phyloP scores from a whole-genome alignment of 331 rosid genomes.

The Malus hybrid region DNA sequence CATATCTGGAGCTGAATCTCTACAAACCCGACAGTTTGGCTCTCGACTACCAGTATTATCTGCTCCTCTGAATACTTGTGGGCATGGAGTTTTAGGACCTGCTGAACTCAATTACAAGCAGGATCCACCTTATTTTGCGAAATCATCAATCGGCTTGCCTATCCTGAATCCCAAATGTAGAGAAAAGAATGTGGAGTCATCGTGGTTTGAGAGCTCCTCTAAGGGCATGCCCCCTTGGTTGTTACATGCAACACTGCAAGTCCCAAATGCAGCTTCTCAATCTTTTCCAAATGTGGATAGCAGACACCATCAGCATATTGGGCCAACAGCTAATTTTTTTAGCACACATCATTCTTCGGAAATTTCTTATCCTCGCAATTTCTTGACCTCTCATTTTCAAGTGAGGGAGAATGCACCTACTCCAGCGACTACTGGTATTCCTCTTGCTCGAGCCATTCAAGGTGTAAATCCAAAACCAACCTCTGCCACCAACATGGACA shows the following conservation, averaged over 20 bases:
- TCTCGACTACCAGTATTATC: constrained; percentile 32
- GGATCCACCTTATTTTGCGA: constrained; percentile 31
- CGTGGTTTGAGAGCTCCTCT: constrained; percentile 46
- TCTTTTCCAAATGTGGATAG: constrained; percentile 23
- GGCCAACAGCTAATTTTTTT: constrained; percentile 33
- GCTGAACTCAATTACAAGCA: constrained; percentile 40
- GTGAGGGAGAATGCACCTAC: constrained; percentile 24
- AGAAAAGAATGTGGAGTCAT: constrained; percentile 31
- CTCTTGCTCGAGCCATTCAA: constrained; percentile 29
- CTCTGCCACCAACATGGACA: constrained; percentile 23
- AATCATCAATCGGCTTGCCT: constrained; percentile 56
- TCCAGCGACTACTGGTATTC: constrained; percentile 35
- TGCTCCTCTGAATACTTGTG: constrained; percentile 28
- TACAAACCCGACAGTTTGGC: constrained; percentile 35
- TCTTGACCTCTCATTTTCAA: constrained; percentile 34
- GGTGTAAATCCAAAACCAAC: constrained; percentile 23
- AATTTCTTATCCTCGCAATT: constrained; percentile 35
- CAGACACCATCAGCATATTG: constrained; percentile 34
- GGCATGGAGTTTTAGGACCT: constrained; percentile 28
- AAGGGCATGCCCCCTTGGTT: constrained; percentile 53
- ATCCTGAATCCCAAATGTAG: constrained; percentile 48
- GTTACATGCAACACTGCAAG: constrained; percentile 47
- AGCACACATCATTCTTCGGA: constrained; percentile 31
- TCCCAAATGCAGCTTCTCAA: constrained; percentile 31
- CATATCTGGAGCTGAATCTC: constrained; percentile 44